Percentiles rank a stretch among this genome's conserved stretches.
Evolutionary conservation across 2,329 filamentous ascomycete genomes (phyloP).

Genomic region (Cladorrhinum sp.): DNA sequence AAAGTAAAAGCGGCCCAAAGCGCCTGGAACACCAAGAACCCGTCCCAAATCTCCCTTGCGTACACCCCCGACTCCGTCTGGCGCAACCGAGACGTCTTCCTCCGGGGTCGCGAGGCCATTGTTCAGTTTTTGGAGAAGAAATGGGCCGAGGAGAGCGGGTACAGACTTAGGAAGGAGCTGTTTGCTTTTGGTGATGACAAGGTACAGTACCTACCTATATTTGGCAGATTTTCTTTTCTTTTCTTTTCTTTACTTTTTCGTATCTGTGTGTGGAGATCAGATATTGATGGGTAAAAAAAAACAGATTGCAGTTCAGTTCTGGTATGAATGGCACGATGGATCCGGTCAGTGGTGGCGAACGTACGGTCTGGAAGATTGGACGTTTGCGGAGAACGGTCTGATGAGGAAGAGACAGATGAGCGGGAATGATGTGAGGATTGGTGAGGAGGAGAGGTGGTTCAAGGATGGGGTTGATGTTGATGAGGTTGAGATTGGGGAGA

Average conservation of each 20-base stretch:
- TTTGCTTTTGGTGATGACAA: slow-evolving; percentile 72
- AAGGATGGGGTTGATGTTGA: slow-evolving; percentile 67
- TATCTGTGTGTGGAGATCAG: neutral
- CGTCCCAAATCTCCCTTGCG: slow-evolving; percentile 55
- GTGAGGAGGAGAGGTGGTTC: slow-evolving; percentile 64
- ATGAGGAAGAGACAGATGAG: slow-evolving; percentile 78
- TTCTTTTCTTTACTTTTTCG: neutral
- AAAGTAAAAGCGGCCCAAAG: slow-evolving; percentile 86
- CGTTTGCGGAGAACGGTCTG: slow-evolving; percentile 64
- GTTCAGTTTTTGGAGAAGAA: slow-evolving; percentile 66
- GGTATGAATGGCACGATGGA: slow-evolving; percentile 76
- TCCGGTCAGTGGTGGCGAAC: slow-evolving; percentile 79
- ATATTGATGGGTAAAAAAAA: neutral
- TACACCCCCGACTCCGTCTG: slow-evolving; percentile 77
- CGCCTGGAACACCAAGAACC: slow-evolving; percentile 68
- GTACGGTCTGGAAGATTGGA: slow-evolving; percentile 81
- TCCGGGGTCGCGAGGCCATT: slow-evolving; percentile 66
- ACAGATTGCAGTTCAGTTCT: slow-evolving; percentile 81
- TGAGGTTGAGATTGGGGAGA: slow-evolving; percentile 60
- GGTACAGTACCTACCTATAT: too few relatives aligned
- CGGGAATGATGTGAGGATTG: slow-evolving; percentile 66
- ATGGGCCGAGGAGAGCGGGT: slow-evolving; percentile 69
- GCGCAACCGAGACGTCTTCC: slow-evolving; percentile 72
- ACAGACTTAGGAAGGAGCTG: slow-evolving; percentile 76
- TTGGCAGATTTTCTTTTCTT: neutral